A percentile compares a stretch with the other conserved stretches of the same genome.
These are phyloP conservation scores for Populus alba DNA, from an alignment of 345 rosid genomes.

Conservation along the genomic window DNA sequence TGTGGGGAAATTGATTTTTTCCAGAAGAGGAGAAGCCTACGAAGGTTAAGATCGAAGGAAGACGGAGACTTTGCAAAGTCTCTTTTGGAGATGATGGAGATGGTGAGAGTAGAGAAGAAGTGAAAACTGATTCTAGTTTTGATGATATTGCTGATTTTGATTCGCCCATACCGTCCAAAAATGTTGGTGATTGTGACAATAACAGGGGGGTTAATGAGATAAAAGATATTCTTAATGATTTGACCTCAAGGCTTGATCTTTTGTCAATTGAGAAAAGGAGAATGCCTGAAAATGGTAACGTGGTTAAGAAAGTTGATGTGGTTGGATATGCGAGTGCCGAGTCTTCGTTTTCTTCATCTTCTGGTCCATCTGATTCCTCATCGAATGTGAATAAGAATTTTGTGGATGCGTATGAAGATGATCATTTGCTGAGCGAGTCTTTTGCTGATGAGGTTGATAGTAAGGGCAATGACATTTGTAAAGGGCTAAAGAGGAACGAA, in stretches of 20 bases:
- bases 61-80: slow-evolving; percentile 55
- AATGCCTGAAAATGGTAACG: slow-evolving; percentile 29
- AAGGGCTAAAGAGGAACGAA: slow-evolving; percentile 17
- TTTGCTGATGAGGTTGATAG: slow-evolving; percentile 15
- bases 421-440: slow-evolving; percentile 9
- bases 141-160: slow-evolving; percentile 57
- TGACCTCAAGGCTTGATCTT: slow-evolving; percentile 71
- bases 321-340: slow-evolving; percentile 43
- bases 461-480: slow-evolving; percentile 12
- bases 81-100: slow-evolving; percentile 38
- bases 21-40: slow-evolving; percentile 35
- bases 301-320: slow-evolving; percentile 15
- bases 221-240: slow-evolving; percentile 69
- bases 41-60: slow-evolving; percentile 54
- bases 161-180: slow-evolving; percentile 51
- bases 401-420: slow-evolving; percentile 21
- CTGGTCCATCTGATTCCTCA: slow-evolving; percentile 31
- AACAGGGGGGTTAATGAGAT: slow-evolving; percentile 46
- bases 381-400: slow-evolving; percentile 13
- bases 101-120: slow-evolving; percentile 8
- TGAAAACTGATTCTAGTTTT: slow-evolving; percentile 36
- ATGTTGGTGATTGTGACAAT: slow-evolving; percentile 15
- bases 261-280: slow-evolving; percentile 66
- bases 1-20: background rate
- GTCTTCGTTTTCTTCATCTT: slow-evolving; percentile 43